A percentile compares a stretch with the other conserved stretches of the same genome.
These are phyloP conservation scores for Leccinum sublutescens DNA, from an alignment of 768 basidiomycete species.

Conservation along the genomic window DNA sequence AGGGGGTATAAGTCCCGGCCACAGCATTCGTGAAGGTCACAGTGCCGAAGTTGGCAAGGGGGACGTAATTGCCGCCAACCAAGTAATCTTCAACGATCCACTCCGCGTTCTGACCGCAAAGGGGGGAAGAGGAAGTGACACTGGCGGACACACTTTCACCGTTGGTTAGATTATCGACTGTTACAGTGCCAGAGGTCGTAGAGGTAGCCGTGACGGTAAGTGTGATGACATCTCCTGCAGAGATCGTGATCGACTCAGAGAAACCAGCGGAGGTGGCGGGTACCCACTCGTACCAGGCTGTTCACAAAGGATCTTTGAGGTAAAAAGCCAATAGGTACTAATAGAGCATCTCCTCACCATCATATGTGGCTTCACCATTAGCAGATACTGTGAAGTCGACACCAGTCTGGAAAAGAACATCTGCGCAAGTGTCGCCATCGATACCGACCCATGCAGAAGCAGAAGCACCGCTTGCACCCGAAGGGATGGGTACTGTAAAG, in stretches of 20 bases:
- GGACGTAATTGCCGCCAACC: neutral
- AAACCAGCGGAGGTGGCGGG: neutral
- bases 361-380: neutral
- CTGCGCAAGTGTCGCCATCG: conserved; percentile 1
- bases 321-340: too few species aligned
- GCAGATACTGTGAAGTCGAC: neutral
- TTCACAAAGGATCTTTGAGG: neutral
- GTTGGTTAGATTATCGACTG: conserved; percentile 3
- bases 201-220: neutral
- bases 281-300: conserved; percentile 15
- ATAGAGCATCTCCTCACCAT: too few species aligned
- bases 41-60: conserved; percentile 8
- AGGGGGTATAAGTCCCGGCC: neutral
- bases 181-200: neutral
- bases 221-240: conserved; percentile 11
- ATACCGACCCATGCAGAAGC: conserved; percentile 15
- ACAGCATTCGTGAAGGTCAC: neutral
- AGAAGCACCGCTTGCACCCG: neutral
- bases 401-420: conserved; percentile 9
- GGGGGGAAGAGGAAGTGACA: neutral
- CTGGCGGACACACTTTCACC: neutral
- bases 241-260: neutral
- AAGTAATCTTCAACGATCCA: conserved; percentile 12
- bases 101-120: conserved; percentile 9
- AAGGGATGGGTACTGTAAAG: conserved; percentile 4